Base-by-base conservation (phyloP, 2,329 filamentous ascomycete genomes). In the Pseudodiploospora longispora region DNA sequence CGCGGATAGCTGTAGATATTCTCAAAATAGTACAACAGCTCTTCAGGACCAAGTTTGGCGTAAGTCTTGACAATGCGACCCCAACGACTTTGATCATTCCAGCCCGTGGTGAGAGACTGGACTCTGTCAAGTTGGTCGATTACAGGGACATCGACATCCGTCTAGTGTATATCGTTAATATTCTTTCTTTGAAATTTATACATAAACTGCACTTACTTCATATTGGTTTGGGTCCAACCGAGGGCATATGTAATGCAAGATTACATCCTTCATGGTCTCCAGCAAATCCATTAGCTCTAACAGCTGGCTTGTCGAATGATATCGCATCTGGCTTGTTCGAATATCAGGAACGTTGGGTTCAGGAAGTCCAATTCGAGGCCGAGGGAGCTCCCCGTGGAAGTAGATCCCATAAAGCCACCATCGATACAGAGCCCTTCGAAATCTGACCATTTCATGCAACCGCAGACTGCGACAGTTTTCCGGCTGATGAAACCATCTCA, bases 341-440 rank as follows among this genome's bases (percentile, higher is more conserved):
- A 68, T 51, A 40, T 69, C 63, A 37, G 70, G 63, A 6, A 64
- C 64, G 28, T 56, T 61, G 8, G 65, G 62, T 47, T 66, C 64
- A 0, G 66, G 66, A 37, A 64, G 58, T 2, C 63, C 64, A 35
- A 59, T 44, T 6, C 62, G 60, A 4, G 66, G 66, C 28, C 61
- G 57, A 7, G 60, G 64, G 32, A 61, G 58, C 30, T 67, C 66
- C 8, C 68, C 67, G 38, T 78, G 74, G 47, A 77, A 77, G 47
- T 74, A 70, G 31, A 67, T 65, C 6, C 71, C 65, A 49, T 73
- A 78, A 4, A 75, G 62, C 73, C 74, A 76, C 74, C 74, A 79
- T 30, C 65, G 59, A 41, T 74, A 75, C 30, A 78, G 56, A 1
- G 71, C 74, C 48, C 66, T 65, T 5, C 75, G 68, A 41, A 77